Evolutionary conservation across 2,329 filamentous ascomycete genomes (phyloP).

Genomic region (Arthroderma uncinatum): DNA sequence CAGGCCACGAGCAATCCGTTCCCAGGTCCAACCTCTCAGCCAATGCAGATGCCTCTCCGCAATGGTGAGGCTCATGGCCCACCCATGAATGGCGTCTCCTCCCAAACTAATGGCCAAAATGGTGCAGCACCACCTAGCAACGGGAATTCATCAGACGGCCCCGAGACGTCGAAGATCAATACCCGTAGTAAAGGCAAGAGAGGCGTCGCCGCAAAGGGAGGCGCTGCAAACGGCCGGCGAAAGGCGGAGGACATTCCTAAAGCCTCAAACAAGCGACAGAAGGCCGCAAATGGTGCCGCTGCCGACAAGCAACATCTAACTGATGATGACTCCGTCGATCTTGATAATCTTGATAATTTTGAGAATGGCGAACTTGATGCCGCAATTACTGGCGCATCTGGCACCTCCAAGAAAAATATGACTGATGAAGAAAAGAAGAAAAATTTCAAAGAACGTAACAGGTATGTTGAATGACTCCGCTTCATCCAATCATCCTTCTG

Average conservation of each 20-base stretch:
- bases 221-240: constrained; percentile 54
- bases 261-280: constrained; percentile 61
- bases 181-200: constrained; percentile 61
- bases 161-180: constrained; percentile 49
- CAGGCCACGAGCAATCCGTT: constrained; percentile 49
- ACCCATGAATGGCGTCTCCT: constrained; percentile 17
- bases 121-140: constrained; percentile 51
- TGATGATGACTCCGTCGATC: constrained; percentile 42
- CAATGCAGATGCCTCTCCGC: constrained; percentile 37
- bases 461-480: constrained; percentile 46
- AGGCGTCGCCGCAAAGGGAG: constrained; percentile 38
- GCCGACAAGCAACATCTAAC: constrained; percentile 38
- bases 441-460: constrained; percentile 92
- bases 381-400: constrained; percentile 35
- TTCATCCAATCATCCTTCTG: constrained; percentile 16
- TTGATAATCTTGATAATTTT: constrained; percentile 25
- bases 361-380: constrained; percentile 35
- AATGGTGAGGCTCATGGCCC: constrained; percentile 40
- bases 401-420: constrained; percentile 60
- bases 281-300: constrained; percentile 42
- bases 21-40: constrained; percentile 25
- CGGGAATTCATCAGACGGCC: constrained; percentile 62
- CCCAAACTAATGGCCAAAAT: neutral
- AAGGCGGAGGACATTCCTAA: constrained; percentile 69
- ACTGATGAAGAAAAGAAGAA: constrained; percentile 97